A percentile compares a stretch with the other conserved stretches of the same genome.
Evolutionary conservation across 176 grass and related monocot species (phyloP).

Genomic region (Saccharum spontaneum): DNA sequence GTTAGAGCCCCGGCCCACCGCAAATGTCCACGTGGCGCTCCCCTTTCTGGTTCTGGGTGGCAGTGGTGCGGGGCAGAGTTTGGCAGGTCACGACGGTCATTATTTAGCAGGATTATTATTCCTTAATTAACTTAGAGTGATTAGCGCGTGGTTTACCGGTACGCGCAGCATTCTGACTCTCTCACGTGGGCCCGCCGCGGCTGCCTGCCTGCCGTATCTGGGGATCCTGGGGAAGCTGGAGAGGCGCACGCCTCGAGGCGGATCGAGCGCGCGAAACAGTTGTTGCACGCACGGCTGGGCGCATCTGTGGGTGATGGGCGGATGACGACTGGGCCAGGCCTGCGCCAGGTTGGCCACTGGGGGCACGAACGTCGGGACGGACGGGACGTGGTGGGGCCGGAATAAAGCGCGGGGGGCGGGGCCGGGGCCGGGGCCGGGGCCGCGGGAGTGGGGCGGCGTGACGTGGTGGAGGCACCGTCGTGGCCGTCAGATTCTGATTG

Average conservation of each 20-base stretch:
- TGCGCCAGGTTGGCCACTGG: background rate
- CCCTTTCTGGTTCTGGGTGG: background rate
- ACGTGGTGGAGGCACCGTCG: background rate
- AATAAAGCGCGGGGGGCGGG: background rate
- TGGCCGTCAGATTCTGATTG: conserved; percentile 29
- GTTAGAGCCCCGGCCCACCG: conserved; percentile 11
- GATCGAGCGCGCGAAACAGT: conserved; percentile 33
- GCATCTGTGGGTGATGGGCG: background rate
- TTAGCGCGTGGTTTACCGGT: background rate
- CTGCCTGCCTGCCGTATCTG: background rate
- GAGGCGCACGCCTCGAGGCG: conserved; percentile 26
- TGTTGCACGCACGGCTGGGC: conserved; percentile 17
- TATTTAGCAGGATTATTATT: background rate
- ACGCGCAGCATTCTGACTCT: background rate
- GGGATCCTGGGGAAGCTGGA: background rate
- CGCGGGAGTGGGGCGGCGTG: background rate
- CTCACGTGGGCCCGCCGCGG: background rate
- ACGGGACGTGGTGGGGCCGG: background rate
- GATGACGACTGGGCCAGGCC: background rate
- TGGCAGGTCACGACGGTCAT: background rate
- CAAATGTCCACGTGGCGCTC: conserved; percentile 16
- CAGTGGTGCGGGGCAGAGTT: background rate
- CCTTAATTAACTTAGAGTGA: background rate
- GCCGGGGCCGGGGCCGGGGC: background rate
- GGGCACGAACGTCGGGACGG: background rate